Evolutionary conservation across 192 early-diverging fungal genomes (phyloP), one percentile per base, ranked within the genome.

Genomic region (Linderina pennispora): DNA sequence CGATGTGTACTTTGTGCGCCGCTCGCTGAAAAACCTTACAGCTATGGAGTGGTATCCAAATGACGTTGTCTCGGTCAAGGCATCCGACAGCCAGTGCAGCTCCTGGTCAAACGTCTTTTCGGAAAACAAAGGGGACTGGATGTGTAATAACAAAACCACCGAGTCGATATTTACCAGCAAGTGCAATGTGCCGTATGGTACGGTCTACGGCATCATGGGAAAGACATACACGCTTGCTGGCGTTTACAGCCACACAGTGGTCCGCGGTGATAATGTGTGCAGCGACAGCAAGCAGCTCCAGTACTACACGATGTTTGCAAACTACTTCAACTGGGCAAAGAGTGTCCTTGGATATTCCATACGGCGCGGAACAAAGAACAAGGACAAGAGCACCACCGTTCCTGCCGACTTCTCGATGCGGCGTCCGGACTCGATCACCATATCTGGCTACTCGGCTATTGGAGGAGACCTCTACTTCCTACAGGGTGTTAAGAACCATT

Each of bases 221-320:
- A 9, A 18, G 10, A 21, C 4, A 13, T 10, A 9, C n/a, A 23
- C 40, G 3, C 5, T 41, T 5, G 23, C 20, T 16, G 40, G 20
- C 2, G 23, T 41, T 23, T 41, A 41, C 40, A 41, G 40, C 40
- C 40, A 41, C 16, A 23, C 40, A 15, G 40, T 41, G 19, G 40
- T 41, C n/a, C 7, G 23, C 3, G 23, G 23, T 23, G 23, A 18
- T 3, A 22, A 24, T 21, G 5, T 23, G 8, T 41, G 40, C 23
- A 22, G 40, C 1, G 23, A 23, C 40, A 24, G 3, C 16, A 10
- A 18, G 3, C 7, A 23, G 40, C 23, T 14, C 23, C 14, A 41
- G 5, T 41, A 41, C 16, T 41, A 41, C 23, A 41, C 40, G 23
- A 41, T 6, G 5, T 13, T 41, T 8, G 40, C 20, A 21, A 41